phyloP scores from a whole-genome alignment of 495 filamentous ascomycete genomes.

The Neurospora sp. region DNA sequence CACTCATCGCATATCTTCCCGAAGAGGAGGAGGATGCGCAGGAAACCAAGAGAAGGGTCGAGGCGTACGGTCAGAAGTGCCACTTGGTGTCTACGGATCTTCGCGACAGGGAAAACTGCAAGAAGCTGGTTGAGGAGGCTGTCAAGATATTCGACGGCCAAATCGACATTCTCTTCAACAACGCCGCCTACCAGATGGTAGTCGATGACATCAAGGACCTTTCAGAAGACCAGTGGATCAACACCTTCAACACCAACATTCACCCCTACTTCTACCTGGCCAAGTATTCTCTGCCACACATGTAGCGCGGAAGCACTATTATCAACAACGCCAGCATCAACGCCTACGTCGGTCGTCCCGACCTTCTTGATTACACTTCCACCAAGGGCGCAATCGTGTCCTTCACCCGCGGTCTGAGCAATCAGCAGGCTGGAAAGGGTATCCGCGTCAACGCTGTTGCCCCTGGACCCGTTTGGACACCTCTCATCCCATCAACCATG shows the following conservation, averaged over 20 bases:
- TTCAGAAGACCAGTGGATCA: slow-evolving; percentile 71
- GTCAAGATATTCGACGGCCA: slow-evolving; percentile 47
- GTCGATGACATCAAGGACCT: slow-evolving; percentile 61
- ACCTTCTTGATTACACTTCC: slow-evolving; percentile 78
- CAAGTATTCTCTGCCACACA: slow-evolving; percentile 68
- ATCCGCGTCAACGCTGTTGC: slow-evolving; percentile 77
- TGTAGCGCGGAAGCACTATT: slow-evolving; percentile 66
- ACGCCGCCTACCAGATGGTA: slow-evolving; percentile 70
- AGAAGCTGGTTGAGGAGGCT: slow-evolving; percentile 56
- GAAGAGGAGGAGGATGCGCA: slow-evolving; percentile 70
- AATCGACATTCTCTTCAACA: slow-evolving; percentile 74
- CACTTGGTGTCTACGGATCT: slow-evolving; percentile 53
- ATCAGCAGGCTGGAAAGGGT: slow-evolving; percentile 60
- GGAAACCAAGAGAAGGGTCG: slow-evolving; percentile 59
- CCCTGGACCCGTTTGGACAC: slow-evolving; percentile 79
- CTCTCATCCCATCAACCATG: slow-evolving; percentile 75
- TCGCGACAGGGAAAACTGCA: slow-evolving; percentile 53
- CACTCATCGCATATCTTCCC: slow-evolving; percentile 63
- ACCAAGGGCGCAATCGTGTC: slow-evolving; percentile 77
- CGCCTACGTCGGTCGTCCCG: slow-evolving; percentile 70
- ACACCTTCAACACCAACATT: slow-evolving; percentile 68
- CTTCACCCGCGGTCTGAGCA: slow-evolving; percentile 70
- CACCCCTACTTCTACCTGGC: slow-evolving; percentile 65
- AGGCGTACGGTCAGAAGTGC: slow-evolving; percentile 54
- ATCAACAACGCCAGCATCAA: slow-evolving; percentile 80